These are phyloP conservation scores for Penicillium canariense DNA, from an alignment of 495 filamentous ascomycete genomes.

Conservation along the genomic window DNA sequence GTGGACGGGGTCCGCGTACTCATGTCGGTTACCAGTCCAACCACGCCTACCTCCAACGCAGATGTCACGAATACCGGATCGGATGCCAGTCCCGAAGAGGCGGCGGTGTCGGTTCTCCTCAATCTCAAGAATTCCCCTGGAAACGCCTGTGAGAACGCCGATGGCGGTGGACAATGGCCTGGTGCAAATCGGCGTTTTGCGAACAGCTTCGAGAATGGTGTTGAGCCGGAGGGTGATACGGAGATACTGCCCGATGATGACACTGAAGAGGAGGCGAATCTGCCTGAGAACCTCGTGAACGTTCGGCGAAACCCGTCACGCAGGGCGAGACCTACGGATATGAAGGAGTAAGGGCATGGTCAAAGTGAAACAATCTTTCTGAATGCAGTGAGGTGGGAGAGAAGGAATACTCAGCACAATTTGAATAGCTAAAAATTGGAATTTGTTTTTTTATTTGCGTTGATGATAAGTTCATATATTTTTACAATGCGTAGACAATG, in stretches of 20 bases:
- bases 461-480: not conserved
- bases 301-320: slow-evolving; percentile 7
- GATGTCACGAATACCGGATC: not conserved
- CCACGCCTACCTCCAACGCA: not conserved
- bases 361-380: not conserved
- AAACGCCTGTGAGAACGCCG: not conserved
- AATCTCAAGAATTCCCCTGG: not conserved
- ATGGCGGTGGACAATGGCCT: not conserved
- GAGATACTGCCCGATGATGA: not conserved
- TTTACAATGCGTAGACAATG: slow-evolving; percentile 12
- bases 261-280: not conserved
- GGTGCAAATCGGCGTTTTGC: not conserved
- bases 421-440: not conserved
- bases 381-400: not conserved
- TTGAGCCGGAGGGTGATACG: not conserved
- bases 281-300: not conserved
- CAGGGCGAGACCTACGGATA: slow-evolving; percentile 1
- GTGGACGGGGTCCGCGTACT: not conserved
- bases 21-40: not conserved
- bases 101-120: not conserved
- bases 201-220: not conserved
- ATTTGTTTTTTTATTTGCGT: not conserved
- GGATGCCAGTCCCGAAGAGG: not conserved
- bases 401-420: not conserved
- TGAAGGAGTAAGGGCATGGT: slow-evolving; percentile 1